Percentiles rank a stretch among this genome's conserved stretches.
Conservation (phyloP, 345 rosid genomes). For the Lepidium aucheri region DNA sequence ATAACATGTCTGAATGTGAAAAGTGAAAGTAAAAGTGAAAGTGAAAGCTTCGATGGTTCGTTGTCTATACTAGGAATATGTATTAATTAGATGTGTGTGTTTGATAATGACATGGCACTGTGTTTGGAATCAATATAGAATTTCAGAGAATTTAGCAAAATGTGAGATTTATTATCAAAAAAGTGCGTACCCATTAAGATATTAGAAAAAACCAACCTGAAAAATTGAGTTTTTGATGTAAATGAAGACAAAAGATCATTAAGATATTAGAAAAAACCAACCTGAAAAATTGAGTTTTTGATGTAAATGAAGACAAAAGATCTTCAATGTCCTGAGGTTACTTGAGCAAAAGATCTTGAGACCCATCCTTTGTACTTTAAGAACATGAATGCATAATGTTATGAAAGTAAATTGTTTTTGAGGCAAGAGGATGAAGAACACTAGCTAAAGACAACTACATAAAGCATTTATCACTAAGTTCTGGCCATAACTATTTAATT, state of each 20-base stretch:
- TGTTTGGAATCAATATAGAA: neutral
- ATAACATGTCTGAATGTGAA: neutral
- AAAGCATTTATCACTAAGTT: conserved; percentile 8
- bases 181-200: neutral
- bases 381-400: neutral
- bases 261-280: neutral
- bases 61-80: conserved; percentile 10
- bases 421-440: neutral
- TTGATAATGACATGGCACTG: conserved; percentile 18
- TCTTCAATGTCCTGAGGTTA: conserved; percentile 2
- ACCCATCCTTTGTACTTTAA: neutral
- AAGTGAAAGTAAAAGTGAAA: neutral
- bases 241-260: conserved; percentile 4
- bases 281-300: neutral
- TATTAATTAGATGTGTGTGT: neutral
- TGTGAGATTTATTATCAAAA: conserved; percentile 21
- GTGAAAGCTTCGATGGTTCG: conserved; percentile 14
- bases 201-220: neutral
- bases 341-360: neutral
- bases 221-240: neutral
- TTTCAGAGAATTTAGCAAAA: conserved; percentile 1
- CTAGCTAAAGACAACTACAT: conserved; percentile 5
- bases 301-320: neutral
- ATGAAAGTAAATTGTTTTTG: neutral
- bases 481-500: conserved; percentile 20